Base-by-base conservation (phyloP, 2,329 filamentous ascomycete species). In the Diaporthe vexans region DNA sequence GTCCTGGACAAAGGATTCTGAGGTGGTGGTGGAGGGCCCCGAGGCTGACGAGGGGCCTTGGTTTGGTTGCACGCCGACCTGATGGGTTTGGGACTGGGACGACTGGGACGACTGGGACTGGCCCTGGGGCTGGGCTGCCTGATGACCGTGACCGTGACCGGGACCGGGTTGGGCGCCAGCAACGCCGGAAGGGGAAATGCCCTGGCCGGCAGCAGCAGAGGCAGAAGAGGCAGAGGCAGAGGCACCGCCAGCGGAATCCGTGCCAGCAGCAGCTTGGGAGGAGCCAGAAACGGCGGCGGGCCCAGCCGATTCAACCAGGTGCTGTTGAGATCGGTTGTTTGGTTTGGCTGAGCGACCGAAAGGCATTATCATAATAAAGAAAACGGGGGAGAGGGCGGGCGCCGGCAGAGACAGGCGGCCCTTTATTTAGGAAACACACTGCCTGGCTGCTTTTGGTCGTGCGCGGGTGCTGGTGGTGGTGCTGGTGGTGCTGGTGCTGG, bases 281-380 rank as follows among this genome's bases (percentile, higher is more conserved):
- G 59, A 40, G 51, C 48, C 59, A 72, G 70, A 40, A 72, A 54
- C 48, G 33, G 54, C 70, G 67, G 73, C 59, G 52, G 72, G 40
- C 40, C 67, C 74, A 74, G 74, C 74, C 72, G 72, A 72, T 75
- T 88, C 88, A 79, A 84, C 83, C 79, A 90, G 84, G 77, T 86
- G 86, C 80, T 89, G 88, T 83, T 90, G 89, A 81, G 89, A 89
- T 79, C 88, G 87, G 80, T 88, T 89, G 84, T 85, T 86, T 82
- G 88, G 86, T 84, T 85, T 89, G 81, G 86, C 85, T 81, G 89
- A 83, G 80, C 88, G 88, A 83, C 85, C 84, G 82, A 90, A 90
- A 82, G 85, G 87, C 88, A 90, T 90, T 82, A 81, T 84, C 80
- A 71, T 59, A 76, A 68, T 65, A 76, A 65, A 65, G 70, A 35